Conservation (phyloP, 2,329 filamentous ascomycete genomes). For the Eutypa lata region DNA sequence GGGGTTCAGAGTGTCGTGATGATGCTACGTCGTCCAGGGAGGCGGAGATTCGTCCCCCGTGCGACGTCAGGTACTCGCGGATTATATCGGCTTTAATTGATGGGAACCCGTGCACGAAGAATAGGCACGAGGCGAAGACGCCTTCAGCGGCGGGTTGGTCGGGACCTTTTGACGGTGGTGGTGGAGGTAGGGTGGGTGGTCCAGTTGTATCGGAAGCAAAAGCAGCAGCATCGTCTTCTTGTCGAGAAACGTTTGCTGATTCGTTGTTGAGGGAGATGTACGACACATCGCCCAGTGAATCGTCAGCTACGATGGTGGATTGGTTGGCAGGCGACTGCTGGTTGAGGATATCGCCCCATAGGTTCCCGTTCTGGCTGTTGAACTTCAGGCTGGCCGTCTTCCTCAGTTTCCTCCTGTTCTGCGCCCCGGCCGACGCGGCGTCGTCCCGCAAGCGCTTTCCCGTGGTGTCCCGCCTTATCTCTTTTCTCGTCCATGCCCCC, state of each 20-base stretch:
- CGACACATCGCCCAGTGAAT: no score
- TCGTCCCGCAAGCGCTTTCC: slow-evolving; percentile 60
- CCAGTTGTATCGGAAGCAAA: no score
- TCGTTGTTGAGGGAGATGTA: no score
- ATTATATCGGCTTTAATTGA: slow-evolving; percentile 47
- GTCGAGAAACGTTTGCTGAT: no score
- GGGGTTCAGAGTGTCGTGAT: slow-evolving; percentile 18
- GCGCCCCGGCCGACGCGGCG: slow-evolving; percentile 42
- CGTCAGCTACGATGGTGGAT: slow-evolving; percentile 7
- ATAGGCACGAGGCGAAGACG: slow-evolving; percentile 55
- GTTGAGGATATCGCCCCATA: slow-evolving; percentile 89
- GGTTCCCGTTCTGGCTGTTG: slow-evolving; percentile 70
- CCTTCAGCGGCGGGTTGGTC: slow-evolving; percentile 22
- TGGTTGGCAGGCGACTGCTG: slow-evolving; percentile 31
- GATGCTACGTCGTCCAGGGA: slow-evolving; percentile 40
- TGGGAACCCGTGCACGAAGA: slow-evolving; percentile 60
- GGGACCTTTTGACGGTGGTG: slow-evolving; percentile 7
- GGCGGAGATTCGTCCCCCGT: slow-evolving; percentile 42
- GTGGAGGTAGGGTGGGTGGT: no score
- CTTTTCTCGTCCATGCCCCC: slow-evolving; percentile 68
- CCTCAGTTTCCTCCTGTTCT: slow-evolving; percentile 75
- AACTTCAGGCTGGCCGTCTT: slow-evolving; percentile 85
- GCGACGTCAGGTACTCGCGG: slow-evolving; percentile 43
- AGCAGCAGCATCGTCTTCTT: no score
- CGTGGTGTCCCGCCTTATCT: slow-evolving; percentile 42